Evolutionary conservation across 169 alveolate species (phyloP).

Genomic region (Fabrea salina): DNA sequence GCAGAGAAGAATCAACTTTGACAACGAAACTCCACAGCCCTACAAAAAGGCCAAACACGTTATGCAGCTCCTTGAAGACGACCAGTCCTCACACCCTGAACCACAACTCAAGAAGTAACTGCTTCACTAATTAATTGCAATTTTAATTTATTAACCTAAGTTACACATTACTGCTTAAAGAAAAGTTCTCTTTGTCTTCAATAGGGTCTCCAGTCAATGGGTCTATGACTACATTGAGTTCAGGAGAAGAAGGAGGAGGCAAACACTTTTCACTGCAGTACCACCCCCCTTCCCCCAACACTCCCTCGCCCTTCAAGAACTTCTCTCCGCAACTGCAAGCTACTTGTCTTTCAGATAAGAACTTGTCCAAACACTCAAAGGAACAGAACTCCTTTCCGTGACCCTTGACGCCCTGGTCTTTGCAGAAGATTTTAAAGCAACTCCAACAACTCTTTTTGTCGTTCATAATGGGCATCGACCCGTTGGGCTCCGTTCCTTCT

Average conservation of each 20-base stretch:
- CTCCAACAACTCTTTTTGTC: slow-evolving; percentile 46
- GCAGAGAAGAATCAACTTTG: too few species aligned
- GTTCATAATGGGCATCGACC: not conserved
- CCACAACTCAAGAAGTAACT: too few species aligned
- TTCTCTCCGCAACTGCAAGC: slow-evolving; percentile 10
- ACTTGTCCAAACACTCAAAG: slow-evolving; percentile 26
- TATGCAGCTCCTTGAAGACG: too few species aligned
- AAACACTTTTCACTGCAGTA: not conserved
- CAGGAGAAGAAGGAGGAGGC: not conserved
- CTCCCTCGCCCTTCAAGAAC: not conserved
- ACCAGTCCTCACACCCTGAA: too few species aligned
- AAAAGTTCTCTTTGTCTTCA: too few species aligned
- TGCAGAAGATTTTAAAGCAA: slow-evolving; percentile 46
- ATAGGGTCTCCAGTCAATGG: slow-evolving; percentile 27
- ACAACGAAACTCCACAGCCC: too few species aligned
- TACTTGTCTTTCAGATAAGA: not conserved
- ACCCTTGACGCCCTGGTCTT: slow-evolving; percentile 27
- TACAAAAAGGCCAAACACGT: too few species aligned
- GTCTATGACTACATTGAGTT: not conserved
- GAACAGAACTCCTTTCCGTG: slow-evolving; percentile 49
- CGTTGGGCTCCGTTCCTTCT: slow-evolving; percentile 22
- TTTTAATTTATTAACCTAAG: too few species aligned
- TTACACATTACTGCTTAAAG: too few species aligned
- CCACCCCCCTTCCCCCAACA: not conserved
- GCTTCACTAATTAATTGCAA: too few species aligned